A percentile compares a stretch with the other conserved stretches of the same genome.
phyloP scores from a whole-genome alignment of 345 rosid genomes.

The Carallia pectinifolia region DNA sequence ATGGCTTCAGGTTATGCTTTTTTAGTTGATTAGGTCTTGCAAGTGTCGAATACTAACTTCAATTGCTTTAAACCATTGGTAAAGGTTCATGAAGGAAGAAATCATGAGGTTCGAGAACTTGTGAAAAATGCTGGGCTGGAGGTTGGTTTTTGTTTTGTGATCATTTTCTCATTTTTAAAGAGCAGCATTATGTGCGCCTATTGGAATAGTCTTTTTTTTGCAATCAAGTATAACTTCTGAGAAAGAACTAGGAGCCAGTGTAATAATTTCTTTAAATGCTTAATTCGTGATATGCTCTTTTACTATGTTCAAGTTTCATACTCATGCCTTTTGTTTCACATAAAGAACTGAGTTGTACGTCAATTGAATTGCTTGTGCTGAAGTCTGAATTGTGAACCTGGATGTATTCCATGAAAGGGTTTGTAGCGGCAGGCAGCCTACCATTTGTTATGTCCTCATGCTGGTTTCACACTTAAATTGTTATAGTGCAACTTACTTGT shows the following conservation, averaged over 20 bases:
- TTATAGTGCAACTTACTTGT: not conserved
- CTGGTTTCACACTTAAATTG: not conserved
- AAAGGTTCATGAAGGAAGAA: slow-evolving; percentile 98
- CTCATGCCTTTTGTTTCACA: not conserved
- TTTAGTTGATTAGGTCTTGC: slow-evolving; percentile 1
- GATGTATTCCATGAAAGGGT: not conserved
- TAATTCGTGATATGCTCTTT: not conserved
- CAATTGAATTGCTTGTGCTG: slow-evolving; percentile 1
- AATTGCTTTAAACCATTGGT: slow-evolving; percentile 13
- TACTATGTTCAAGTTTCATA: not conserved
- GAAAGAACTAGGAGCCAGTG: not conserved
- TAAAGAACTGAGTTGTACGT: not conserved
- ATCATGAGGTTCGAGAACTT: slow-evolving; percentile 92
- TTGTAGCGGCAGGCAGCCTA: not conserved
- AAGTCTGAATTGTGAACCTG: slow-evolving; percentile 2
- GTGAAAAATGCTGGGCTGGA: slow-evolving; percentile 93
- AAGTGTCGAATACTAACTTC: not conserved
- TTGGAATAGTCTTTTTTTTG: not conserved
- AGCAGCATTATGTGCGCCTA: not conserved
- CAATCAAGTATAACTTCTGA: not conserved
- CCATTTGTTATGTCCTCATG: too few species aligned
- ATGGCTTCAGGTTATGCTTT: not conserved
- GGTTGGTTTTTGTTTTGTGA: slow-evolving; percentile 51
- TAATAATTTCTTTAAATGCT: not conserved
- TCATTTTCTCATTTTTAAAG: slow-evolving; percentile 5